These are phyloP conservation scores for Penicillium mononematosum DNA, from an alignment of 495 filamentous ascomycete species.

Conservation along the genomic window DNA sequence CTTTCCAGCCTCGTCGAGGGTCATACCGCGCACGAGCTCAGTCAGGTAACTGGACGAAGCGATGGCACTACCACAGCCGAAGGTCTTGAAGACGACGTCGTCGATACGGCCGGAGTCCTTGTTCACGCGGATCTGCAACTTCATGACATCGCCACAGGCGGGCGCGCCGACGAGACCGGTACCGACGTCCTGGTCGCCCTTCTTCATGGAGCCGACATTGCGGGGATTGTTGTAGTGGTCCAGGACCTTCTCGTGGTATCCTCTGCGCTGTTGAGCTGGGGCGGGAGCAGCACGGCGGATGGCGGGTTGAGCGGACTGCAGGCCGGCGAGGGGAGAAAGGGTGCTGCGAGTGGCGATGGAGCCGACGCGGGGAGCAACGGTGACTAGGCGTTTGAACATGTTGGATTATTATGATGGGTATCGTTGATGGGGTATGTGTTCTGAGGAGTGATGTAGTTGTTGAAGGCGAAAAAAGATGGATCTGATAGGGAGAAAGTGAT, in stretches of 20 bases:
- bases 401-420: slow-evolving; percentile 13
- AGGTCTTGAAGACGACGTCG: slow-evolving; percentile 98
- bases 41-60: slow-evolving; percentile 88
- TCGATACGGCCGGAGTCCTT: slow-evolving; percentile 82
- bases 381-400: slow-evolving; percentile 56
- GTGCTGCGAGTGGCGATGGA: slow-evolving; percentile 45
- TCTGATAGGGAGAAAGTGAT: slow-evolving; percentile 33
- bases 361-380: slow-evolving; percentile 50
- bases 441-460: neutral
- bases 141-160: slow-evolving; percentile 91
- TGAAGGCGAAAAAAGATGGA: slow-evolving; percentile 17
- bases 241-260: slow-evolving; percentile 73
- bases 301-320: slow-evolving; percentile 36
- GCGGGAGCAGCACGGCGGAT: slow-evolving; percentile 28
- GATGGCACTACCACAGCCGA: slow-evolving; percentile 95
- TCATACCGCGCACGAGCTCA: slow-evolving; percentile 92
- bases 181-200: slow-evolving; percentile 84
- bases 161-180: slow-evolving; percentile 97
- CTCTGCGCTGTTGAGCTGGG: slow-evolving; percentile 40
- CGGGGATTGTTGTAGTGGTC: slow-evolving; percentile 93
- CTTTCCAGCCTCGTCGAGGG: slow-evolving; percentile 85
- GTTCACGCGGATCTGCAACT: slow-evolving; percentile 96
- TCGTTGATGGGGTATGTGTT: neutral
- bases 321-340: slow-evolving; percentile 39
- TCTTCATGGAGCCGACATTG: slow-evolving; percentile 91